Conservation (phyloP, 1,284 basidiomycete genomes). For the Phellopilus nigrolimitatus region DNA sequence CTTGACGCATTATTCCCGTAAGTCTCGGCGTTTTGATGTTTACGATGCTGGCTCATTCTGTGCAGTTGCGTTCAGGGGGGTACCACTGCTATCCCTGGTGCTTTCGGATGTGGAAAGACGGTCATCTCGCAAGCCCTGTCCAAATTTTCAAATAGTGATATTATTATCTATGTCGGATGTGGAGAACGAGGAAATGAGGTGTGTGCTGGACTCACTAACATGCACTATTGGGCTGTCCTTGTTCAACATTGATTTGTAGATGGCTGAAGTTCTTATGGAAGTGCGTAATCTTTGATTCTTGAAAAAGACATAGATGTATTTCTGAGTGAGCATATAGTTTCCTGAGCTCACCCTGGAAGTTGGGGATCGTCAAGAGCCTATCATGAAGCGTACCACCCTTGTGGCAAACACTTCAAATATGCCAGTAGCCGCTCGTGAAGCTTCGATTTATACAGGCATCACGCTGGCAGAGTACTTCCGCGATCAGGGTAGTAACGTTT, state of each 20-base stretch:
- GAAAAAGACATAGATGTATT: conserved; percentile 7
- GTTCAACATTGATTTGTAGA: conserved; percentile 42
- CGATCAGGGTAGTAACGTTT: conserved; percentile 96
- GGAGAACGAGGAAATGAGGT: conserved; percentile 91
- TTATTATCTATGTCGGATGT: conserved; percentile 98
- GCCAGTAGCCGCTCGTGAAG: conserved; percentile 99
- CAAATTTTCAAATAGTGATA: conserved; percentile 99
- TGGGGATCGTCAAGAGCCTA: conserved; percentile 92
- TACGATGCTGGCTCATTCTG: conserved; percentile 9
- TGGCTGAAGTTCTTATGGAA: conserved; percentile 98
- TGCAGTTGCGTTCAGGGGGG: conserved; percentile 93
- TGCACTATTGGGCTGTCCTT: neutral
- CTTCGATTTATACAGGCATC: conserved; percentile 99
- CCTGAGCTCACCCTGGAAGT: conserved; percentile 91
- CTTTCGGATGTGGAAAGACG: conserved; percentile 98
- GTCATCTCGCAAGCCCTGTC: conserved; percentile 97
- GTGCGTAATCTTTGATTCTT: conserved; percentile 36
- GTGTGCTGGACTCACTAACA: conserved; percentile 22
- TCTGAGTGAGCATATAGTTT: conserved; percentile 56
- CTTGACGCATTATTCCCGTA: conserved; percentile 96
- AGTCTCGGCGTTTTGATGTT: conserved; percentile 27
- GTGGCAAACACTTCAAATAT: conserved; percentile 99
- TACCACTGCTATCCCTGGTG: conserved; percentile 98
- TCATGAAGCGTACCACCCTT: conserved; percentile 99
- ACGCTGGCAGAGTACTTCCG: conserved; percentile 99